phyloP scores from a whole-genome alignment of 306 rosid species.

The Styphnolobium japonicum region DNA sequence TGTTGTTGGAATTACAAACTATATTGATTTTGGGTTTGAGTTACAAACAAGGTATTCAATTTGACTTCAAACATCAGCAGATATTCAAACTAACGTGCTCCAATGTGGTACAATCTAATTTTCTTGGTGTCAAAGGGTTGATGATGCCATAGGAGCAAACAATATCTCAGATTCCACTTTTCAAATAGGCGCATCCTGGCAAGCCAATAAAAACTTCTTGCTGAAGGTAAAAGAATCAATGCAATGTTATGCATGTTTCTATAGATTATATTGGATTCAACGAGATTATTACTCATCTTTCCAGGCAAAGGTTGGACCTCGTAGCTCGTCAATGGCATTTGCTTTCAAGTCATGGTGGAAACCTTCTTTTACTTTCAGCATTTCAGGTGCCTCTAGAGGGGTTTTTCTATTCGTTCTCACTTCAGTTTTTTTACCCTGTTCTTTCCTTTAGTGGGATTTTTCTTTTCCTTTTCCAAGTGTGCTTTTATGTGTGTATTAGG shows the following conservation, averaged over 20 bases:
- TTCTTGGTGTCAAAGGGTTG: conserved; percentile 51
- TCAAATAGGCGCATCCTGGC: conserved; percentile 97
- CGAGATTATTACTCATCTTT: conserved; percentile 24
- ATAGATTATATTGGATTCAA: conserved; percentile 27
- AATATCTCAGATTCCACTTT: conserved; percentile 68
- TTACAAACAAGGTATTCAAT: conserved; percentile 65
- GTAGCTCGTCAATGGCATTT: conserved; percentile 62
- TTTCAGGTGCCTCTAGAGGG: conserved; percentile 65
- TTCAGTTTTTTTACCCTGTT: not conserved
- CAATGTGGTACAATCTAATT: conserved; percentile 24
- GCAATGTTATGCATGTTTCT: conserved; percentile 17
- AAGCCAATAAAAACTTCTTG: conserved; percentile 88
- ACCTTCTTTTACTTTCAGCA: conserved; percentile 83
- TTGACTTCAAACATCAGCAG: not conserved
- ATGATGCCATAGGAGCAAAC: conserved; percentile 50
- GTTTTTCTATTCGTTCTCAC: conserved; percentile 3
- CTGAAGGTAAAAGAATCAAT: conserved; percentile 58
- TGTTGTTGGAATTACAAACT: conserved; percentile 93
- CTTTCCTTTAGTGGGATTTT: conserved; percentile 21
- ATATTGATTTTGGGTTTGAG: conserved; percentile 95
- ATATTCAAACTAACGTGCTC: conserved; percentile 14
- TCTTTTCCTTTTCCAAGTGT: not conserved
- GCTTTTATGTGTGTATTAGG: not conserved
- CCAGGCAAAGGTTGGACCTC: conserved; percentile 87
- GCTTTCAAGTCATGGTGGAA: conserved; percentile 99